Conservation (phyloP, 306 rosid genomes). For the Vicia sativa region DNA sequence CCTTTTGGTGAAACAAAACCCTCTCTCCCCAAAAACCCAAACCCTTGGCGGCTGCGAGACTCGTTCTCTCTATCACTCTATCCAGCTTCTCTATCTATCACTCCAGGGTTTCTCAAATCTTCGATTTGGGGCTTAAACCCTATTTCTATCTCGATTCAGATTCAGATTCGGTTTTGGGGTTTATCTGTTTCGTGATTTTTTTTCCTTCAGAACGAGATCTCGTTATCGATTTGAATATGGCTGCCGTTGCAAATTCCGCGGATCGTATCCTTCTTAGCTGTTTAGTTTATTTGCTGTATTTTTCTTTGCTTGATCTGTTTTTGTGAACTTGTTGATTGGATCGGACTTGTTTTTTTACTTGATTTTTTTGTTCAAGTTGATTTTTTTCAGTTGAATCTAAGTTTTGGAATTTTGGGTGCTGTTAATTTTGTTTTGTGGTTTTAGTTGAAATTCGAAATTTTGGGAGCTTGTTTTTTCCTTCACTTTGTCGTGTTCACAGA, state of each 20-base stretch:
- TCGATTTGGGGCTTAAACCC: slow-evolving; percentile 46
- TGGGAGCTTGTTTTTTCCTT: slow-evolving; percentile 48
- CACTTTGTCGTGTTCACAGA: slow-evolving; percentile 54
- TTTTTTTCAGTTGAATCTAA: slow-evolving; percentile 1
- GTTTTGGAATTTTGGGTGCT: not conserved
- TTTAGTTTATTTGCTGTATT: not conserved
- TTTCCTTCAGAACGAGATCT: slow-evolving; percentile 49
- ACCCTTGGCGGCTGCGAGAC: slow-evolving; percentile 99
- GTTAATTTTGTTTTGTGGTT: not conserved
- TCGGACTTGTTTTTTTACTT: not conserved
- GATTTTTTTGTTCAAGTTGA: slow-evolving; percentile 23
- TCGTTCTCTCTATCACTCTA: slow-evolving; percentile 45
- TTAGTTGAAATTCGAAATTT: not conserved
- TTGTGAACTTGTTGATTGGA: slow-evolving; percentile 7
- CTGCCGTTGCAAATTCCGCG: slow-evolving; percentile 78
- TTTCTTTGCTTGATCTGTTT: slow-evolving; percentile 37
- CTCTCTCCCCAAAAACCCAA: slow-evolving; percentile 85
- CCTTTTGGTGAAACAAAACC: slow-evolving; percentile 80
- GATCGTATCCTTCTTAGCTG: slow-evolving; percentile 81
- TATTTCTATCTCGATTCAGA: slow-evolving; percentile 19
- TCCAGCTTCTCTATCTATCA: slow-evolving; percentile 3
- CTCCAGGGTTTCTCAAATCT: slow-evolving; percentile 53
- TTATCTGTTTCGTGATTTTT: not conserved
- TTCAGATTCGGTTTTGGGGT: slow-evolving; percentile 45
- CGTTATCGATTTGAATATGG: slow-evolving; percentile 55